Base-by-base conservation (phyloP, 495 filamentous ascomycete species). In the Penicillium manginii region DNA sequence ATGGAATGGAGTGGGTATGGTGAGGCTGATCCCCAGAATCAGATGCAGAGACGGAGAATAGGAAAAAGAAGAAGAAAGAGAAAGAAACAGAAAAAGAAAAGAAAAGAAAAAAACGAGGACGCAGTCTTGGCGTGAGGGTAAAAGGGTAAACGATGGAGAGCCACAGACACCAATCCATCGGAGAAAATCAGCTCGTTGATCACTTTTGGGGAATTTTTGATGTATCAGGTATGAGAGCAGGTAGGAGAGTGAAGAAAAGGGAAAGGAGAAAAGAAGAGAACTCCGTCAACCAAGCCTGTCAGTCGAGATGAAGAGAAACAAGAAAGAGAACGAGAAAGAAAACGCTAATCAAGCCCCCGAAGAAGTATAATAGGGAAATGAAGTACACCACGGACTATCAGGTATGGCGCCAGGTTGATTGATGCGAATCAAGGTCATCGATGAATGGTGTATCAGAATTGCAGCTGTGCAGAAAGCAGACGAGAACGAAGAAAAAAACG, bases 221-320 rank as follows among this genome's bases (percentile, higher is more conserved):
- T 55, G 52, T 57, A 48, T 58, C 47, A 46, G 4, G 45, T 47
- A 23, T 19, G 43, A 53, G 42, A 43, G 50, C 39, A 50, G 56
- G 45, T 63, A 58, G 29, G 3, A 47, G 11, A 26, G 22, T 14
- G 21, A 47, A 26, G 45, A 26, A 15, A 22, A 76, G 17, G n/a
- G n/a, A 43, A 43, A 43, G 40, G n/a, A 43, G n/a, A 10, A 17
- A 43, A 43, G 63, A 52, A 56, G 59, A 59, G 15, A 76, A 74
- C 68, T 70, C 73, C 73, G 66, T 66, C 68, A 69, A 68, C 66
- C 68, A 70, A 63, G 40, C 65, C 65, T 65, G 59, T 64, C 61
- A 67, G 65, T 73, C 59, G 59, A 70, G 58, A 72, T 55, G 50
- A 61, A 55, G 51, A 53, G 46, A 63, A 60, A 66, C 60, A 53